These are phyloP conservation scores for Ochromonas danica DNA, from an alignment of 108 stramenopile species.

Conservation along the genomic window DNA sequence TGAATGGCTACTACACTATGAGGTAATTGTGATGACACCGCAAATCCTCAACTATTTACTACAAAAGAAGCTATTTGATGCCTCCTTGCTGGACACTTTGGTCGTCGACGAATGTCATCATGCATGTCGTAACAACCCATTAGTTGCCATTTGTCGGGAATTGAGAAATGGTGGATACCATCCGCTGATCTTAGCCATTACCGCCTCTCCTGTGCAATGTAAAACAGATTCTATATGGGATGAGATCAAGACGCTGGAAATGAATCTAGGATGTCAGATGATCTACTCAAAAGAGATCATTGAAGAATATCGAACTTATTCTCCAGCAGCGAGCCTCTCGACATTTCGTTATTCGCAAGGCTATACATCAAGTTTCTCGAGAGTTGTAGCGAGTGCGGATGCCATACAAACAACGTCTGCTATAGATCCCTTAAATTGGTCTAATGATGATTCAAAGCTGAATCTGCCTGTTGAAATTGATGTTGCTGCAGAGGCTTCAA, in stretches of 20 bases:
- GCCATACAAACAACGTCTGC: too few species aligned
- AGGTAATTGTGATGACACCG: not conserved
- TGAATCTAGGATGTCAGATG: not conserved
- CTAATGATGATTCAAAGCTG: too few species aligned
- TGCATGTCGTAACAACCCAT: constrained; percentile 3
- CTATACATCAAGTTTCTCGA: too few species aligned
- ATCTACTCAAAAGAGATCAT: not conserved
- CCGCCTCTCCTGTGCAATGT: constrained; percentile 20
- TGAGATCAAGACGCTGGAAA: not conserved
- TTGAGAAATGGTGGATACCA: not conserved
- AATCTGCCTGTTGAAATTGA: not conserved
- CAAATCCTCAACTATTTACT: not conserved
- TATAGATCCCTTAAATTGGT: too few species aligned
- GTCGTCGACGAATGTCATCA: constrained; percentile 15
- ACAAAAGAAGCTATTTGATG: not conserved
- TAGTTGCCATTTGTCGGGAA: not conserved
- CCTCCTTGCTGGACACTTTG: not conserved
- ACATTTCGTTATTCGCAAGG: not conserved
- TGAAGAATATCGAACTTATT: not conserved
- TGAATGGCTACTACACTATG: not conserved
- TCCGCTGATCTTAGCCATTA: not conserved
- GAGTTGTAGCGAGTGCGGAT: too few species aligned
- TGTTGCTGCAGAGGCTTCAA: not conserved
- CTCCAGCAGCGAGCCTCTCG: not conserved
- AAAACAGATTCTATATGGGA: not conserved